A percentile compares a stretch with the other conserved stretches of the same genome.
Evolutionary conservation across 2,329 filamentous ascomycete genomes (phyloP).

Genomic region (Sarocladium oryzae): DNA sequence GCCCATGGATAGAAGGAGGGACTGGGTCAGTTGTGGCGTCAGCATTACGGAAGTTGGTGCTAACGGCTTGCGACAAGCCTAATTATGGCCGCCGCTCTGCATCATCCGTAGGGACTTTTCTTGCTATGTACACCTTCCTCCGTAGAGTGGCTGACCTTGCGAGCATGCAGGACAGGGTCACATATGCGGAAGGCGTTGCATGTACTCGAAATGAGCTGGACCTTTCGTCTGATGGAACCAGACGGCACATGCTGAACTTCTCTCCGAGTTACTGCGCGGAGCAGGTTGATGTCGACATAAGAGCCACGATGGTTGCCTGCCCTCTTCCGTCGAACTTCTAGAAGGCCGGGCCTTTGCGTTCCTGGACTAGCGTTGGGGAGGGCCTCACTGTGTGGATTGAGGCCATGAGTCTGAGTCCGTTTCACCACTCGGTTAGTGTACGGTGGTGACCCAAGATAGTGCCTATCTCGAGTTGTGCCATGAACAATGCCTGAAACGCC

Average conservation of each 20-base stretch:
- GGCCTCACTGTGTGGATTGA: neutral
- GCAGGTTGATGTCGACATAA: too few species aligned
- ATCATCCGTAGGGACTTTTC: neutral
- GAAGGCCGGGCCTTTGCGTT: neutral
- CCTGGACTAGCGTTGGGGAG: neutral
- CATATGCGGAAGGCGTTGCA: too few species aligned
- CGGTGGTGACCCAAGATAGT: neutral
- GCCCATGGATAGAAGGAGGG: neutral
- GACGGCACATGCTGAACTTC: too few species aligned
- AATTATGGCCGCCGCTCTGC: neutral
- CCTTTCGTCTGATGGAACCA: too few species aligned
- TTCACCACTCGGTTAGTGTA: neutral
- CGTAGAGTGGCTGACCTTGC: too few species aligned
- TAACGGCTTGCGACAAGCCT: neutral
- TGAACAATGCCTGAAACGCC: constrained; percentile 3
- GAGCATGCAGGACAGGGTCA: too few species aligned
- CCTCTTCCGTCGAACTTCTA: neutral
- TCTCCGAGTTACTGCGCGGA: too few species aligned
- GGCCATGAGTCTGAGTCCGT: neutral
- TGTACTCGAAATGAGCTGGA: too few species aligned
- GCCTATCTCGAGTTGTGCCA: neutral
- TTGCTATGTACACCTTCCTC: too few species aligned
- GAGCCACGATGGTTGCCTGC: too few species aligned
- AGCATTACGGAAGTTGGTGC: neutral
- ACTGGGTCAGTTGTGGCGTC: neutral